Base-by-base conservation (phyloP, 208 protist genomes). In the Herpetomonas samuelpessoai region DNA sequence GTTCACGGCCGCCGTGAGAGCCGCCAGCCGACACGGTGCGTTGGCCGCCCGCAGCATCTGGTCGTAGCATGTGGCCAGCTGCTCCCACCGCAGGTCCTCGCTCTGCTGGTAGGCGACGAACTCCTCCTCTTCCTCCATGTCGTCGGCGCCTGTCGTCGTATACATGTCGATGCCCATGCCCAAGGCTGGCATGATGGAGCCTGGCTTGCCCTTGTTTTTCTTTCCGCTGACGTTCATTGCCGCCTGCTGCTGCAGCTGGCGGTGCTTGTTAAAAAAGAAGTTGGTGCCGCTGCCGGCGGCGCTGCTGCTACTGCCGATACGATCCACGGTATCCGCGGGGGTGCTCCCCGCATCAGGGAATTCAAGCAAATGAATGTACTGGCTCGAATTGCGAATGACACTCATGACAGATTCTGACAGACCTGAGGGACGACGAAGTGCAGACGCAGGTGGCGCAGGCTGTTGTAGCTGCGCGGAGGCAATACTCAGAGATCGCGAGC, bases 11-110 rank as follows among this genome's bases (percentile, higher is more conserved):
- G 82, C 76, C 21, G 54, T 59, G 3, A 49, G 10, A 0, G 77
- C 65, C 3, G 72, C 74, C 12, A 73, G 55, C 21, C 39, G 55
- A 16, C 57, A 41, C 22, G 71, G 41, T 6, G 56, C 44, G 18
- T 48, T 50, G 1, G 84, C 74, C 24, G 60, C 58, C n/a, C 72
- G 64, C 57, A 92, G 53, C 18, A 95, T 12, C 45, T 79, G 66
- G 28, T 88, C 76, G 48, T 95, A 80, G 57, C 79, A 90, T 10
- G 62, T 53, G 18, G 53, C 79, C 18, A 95, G n/a, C 53, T 84
- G 76, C 29, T 71, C 66, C 85, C 88, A 95, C 16, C 78, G 67
- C 25, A 56, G 9, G 44, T 86, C 72, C 63, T 89, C 82, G 47
- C 67, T 49, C 10, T 76, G 68, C 28, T 83, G 77, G 24, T 68